These are phyloP conservation scores for Lignosus rhinocerotis DNA, from an alignment of 1,284 basidiomycete species.

Conservation along the genomic window DNA sequence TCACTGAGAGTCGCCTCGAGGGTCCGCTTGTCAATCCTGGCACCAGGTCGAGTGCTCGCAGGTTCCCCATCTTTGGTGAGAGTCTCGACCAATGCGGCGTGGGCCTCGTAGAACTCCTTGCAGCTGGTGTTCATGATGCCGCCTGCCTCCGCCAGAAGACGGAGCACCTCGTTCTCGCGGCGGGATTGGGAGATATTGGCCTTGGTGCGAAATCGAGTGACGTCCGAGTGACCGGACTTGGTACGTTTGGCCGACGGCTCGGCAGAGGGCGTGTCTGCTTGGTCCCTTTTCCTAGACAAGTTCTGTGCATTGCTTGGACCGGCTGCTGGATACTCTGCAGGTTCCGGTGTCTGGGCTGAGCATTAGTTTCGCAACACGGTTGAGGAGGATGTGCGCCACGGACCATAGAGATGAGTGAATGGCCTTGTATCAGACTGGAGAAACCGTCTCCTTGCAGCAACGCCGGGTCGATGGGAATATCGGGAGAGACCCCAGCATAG, in stretches of 20 bases:
- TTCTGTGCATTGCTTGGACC: constrained; percentile 5
- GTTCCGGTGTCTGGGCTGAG: constrained; percentile 14
- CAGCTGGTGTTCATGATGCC: constrained; percentile 66
- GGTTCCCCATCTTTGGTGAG: constrained; percentile 59
- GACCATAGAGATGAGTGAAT: constrained; percentile 19
- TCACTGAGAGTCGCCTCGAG: constrained; percentile 56
- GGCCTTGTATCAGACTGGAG: neutral
- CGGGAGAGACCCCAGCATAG: neutral
- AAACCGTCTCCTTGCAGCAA: neutral
- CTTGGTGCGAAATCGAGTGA: constrained; percentile 34
- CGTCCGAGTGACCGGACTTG: constrained; percentile 18
- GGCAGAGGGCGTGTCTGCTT: constrained; percentile 15
- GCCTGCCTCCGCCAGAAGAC: constrained; percentile 59
- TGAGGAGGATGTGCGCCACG: neutral
- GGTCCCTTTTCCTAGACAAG: constrained; percentile 9
- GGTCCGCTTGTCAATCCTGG: constrained; percentile 74
- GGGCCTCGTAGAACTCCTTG: constrained; percentile 68
- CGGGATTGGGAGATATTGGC: constrained; percentile 74
- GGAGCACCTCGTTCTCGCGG: constrained; percentile 74
- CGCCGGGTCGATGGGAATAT: constrained; percentile 10
- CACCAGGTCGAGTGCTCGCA: constrained; percentile 65
- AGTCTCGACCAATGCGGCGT: constrained; percentile 56
- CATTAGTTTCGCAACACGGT: neutral
- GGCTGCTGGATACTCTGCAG: constrained; percentile 1
- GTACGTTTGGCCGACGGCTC: constrained; percentile 26